Evolutionary conservation across 768 basidiomycete species (phyloP).

Genomic region (Lanmaoa rubissima): DNA sequence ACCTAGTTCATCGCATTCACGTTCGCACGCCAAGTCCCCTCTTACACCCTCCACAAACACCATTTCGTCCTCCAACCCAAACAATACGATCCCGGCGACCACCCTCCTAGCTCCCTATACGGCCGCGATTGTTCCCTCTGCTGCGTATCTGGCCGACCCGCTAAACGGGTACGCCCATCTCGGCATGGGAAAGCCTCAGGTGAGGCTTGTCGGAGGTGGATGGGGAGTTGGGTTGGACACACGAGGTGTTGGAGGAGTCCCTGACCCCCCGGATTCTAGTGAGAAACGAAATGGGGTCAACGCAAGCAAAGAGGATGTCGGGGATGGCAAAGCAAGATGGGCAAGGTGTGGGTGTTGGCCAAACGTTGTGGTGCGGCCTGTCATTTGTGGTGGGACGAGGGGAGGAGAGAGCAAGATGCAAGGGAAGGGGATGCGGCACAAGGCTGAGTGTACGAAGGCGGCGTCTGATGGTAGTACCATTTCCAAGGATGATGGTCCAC

Average conservation of each 20-base stretch:
- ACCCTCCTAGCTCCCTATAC: constrained; percentile 62
- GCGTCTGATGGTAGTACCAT: neutral
- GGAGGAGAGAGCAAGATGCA: constrained; percentile 13
- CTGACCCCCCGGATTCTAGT: constrained; percentile 22
- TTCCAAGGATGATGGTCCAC: neutral
- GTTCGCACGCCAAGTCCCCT: constrained; percentile 24
- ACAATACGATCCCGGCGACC: constrained; percentile 50
- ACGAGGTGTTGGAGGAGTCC: constrained; percentile 57
- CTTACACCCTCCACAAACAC: constrained; percentile 36
- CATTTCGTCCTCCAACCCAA: constrained; percentile 46
- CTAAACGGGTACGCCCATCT: constrained; percentile 84
- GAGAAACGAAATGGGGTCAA: neutral
- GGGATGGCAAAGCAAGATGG: constrained; percentile 48
- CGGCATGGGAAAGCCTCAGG: constrained; percentile 82
- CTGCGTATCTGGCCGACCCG: constrained; percentile 71
- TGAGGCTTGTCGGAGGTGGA: constrained; percentile 75
- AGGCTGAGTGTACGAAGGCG: constrained; percentile 15
- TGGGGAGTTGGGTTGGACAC: constrained; percentile 79
- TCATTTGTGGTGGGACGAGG: constrained; percentile 35
- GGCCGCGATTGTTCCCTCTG: constrained; percentile 62
- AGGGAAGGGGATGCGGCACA: constrained; percentile 18
- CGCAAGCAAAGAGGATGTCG: constrained; percentile 37
- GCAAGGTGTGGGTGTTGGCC: constrained; percentile 54
- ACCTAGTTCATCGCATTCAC: constrained; percentile 22
- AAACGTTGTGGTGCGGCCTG: constrained; percentile 45